Percentiles rank a stretch among this genome's conserved stretches.
These are phyloP conservation scores for Phytophthora hybrid DNA, from an alignment of 352 stramenopile genomes.

Conservation along the genomic window DNA sequence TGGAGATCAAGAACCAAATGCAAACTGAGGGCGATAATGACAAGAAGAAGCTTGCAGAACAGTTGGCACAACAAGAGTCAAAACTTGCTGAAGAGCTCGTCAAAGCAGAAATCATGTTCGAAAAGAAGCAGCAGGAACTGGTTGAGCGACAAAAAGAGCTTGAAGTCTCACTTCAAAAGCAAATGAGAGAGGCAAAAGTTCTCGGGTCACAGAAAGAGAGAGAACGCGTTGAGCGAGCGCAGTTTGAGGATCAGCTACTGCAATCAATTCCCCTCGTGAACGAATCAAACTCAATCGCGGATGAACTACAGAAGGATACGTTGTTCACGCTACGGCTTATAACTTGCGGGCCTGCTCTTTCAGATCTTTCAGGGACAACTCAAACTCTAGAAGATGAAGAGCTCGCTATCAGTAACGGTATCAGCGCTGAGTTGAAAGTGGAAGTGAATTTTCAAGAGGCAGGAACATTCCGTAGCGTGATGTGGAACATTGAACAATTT, in stretches of 20 bases:
- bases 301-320: slow-evolving; percentile 78
- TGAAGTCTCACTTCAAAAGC: slow-evolving; percentile 74
- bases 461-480: slow-evolving; percentile 74
- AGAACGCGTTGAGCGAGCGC: slow-evolving; percentile 68
- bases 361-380: slow-evolving; percentile 33
- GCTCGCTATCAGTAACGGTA: slow-evolving; percentile 51
- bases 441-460: slow-evolving; percentile 82
- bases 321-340: slow-evolving; percentile 78
- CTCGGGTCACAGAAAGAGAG: slow-evolving; percentile 78
- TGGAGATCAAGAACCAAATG: slow-evolving; percentile 80
- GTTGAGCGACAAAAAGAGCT: slow-evolving; percentile 72
- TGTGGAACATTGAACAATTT: slow-evolving; percentile 88
- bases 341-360: slow-evolving; percentile 43
- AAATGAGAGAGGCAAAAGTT: slow-evolving; percentile 83
- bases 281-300: slow-evolving; percentile 88
- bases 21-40: slow-evolving; percentile 77
- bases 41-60: slow-evolving; percentile 76
- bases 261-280: slow-evolving; percentile 83
- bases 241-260: slow-evolving; percentile 87
- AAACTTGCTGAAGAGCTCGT: slow-evolving; percentile 83
- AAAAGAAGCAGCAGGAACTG: slow-evolving; percentile 79
- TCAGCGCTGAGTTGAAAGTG: slow-evolving; percentile 78
- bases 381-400: slow-evolving; percentile 69
- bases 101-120: slow-evolving; percentile 79
- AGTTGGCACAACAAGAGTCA: slow-evolving; percentile 76